A percentile compares a stretch with the other conserved stretches of the same genome.
Evolutionary conservation across 345 rosid genomes (phyloP).

Genomic region (Arabidopsis suecica): DNA sequence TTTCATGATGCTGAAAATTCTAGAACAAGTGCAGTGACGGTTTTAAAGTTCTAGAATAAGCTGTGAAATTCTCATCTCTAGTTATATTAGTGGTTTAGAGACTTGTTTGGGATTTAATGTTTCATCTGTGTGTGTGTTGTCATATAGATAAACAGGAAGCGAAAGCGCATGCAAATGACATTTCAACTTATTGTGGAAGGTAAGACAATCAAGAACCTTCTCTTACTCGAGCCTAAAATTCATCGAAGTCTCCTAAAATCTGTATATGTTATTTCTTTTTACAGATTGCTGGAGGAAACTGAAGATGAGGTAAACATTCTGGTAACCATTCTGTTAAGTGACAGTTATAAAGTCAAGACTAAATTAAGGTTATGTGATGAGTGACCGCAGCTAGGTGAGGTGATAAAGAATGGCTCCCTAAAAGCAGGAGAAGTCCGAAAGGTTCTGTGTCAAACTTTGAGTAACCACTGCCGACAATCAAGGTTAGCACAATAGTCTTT

Average conservation of each 20-base stretch:
- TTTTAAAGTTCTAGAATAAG: background rate
- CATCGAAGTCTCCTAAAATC: slow-evolving; percentile 13
- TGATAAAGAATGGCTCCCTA: slow-evolving; percentile 76
- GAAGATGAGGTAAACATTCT: slow-evolving; percentile 81
- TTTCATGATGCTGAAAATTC: slow-evolving; percentile 15
- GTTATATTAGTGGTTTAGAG: slow-evolving; percentile 3
- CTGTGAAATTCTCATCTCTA: slow-evolving; percentile 19
- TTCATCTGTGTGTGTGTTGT: slow-evolving; percentile 33
- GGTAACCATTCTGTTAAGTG: slow-evolving; percentile 23
- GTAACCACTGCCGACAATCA: slow-evolving; percentile 66
- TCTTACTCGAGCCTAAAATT: slow-evolving; percentile 1
- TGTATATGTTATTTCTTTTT: background rate
- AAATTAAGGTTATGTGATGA: slow-evolving; percentile 15
- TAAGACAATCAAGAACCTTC: slow-evolving; percentile 44
- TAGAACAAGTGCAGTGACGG: background rate
- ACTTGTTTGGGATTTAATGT: slow-evolving; percentile 18
- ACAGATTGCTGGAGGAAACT: slow-evolving; percentile 86
- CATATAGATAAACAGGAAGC: slow-evolving; percentile 92
- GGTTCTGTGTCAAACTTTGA: slow-evolving; percentile 79
- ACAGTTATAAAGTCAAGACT: background rate
- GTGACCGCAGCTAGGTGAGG: slow-evolving; percentile 64
- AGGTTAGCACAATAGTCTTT: slow-evolving; percentile 52
- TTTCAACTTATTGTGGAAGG: slow-evolving; percentile 96
- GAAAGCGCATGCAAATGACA: slow-evolving; percentile 77
- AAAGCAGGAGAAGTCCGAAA: slow-evolving; percentile 73